Percentiles rank a stretch among this genome's conserved stretches.
Evolutionary conservation across 805 yeast species (phyloP).

Genomic region (Ogataea zsoltii): DNA sequence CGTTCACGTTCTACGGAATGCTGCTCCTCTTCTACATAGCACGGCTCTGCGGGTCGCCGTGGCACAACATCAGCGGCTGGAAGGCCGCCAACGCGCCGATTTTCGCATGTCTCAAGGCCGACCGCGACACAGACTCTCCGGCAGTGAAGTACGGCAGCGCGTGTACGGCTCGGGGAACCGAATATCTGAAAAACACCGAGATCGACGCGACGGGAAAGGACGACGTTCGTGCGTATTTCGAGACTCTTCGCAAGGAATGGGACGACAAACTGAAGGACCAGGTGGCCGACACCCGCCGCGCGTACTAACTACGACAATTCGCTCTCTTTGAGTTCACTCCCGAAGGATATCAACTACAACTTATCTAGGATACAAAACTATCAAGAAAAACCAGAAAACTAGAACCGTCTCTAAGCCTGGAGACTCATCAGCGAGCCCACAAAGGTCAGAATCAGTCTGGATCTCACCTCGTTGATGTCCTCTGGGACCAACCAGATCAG

Average conservation of each 20-base stretch:
- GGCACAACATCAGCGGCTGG: slow-evolving; percentile 89
- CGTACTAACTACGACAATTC: too few species aligned
- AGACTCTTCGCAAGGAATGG: slow-evolving; percentile 64
- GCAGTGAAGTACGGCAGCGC: slow-evolving; percentile 74
- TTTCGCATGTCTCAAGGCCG: slow-evolving; percentile 57
- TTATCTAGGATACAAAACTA: neutral
- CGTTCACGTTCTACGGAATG: slow-evolving; percentile 86
- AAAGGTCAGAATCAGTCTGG: slow-evolving; percentile 89
- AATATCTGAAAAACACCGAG: slow-evolving; percentile 54
- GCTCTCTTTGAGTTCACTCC: too few species aligned
- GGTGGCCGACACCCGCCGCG: slow-evolving; percentile 41
- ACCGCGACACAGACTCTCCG: slow-evolving; percentile 43
- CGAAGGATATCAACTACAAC: too few species aligned
- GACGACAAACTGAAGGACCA: slow-evolving; percentile 73
- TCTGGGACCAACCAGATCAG: slow-evolving; percentile 99
- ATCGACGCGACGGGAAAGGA: slow-evolving; percentile 65
- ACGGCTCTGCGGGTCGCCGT: slow-evolving; percentile 76
- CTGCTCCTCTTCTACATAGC: slow-evolving; percentile 78
- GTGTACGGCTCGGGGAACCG: slow-evolving; percentile 61
- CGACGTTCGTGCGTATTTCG: slow-evolving; percentile 67
- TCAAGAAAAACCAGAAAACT: neutral
- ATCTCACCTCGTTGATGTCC: slow-evolving; percentile 94
- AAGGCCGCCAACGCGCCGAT: slow-evolving; percentile 88
- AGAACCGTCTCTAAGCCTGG: slow-evolving; percentile 15
- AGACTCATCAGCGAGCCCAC: slow-evolving; percentile 93